Percentiles rank a stretch among this genome's conserved stretches.
Conservation (phyloP, 352 stramenopile genomes). For the Globisporangium apiculatum region DNA sequence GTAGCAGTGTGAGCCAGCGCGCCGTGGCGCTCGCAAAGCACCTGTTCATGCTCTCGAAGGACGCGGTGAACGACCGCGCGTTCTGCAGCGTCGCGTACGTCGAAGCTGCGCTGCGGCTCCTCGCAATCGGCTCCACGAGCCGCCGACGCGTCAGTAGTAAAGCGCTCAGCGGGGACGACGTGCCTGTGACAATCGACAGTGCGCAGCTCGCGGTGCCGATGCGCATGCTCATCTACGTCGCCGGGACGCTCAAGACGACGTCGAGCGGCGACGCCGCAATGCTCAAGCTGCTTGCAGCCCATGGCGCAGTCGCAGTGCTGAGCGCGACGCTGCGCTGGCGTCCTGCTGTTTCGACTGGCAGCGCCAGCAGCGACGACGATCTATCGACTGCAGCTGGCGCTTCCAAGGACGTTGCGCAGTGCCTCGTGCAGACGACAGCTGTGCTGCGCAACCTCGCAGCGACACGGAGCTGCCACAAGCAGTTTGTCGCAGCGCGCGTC, state of each 20-base stretch:
- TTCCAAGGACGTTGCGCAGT: constrained; percentile 60
- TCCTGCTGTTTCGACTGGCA: background rate
- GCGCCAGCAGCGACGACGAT: background rate
- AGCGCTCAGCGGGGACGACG: background rate
- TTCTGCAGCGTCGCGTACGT: constrained; percentile 68
- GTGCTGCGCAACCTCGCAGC: constrained; percentile 65
- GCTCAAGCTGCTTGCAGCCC: constrained; percentile 50
- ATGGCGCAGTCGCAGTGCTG: constrained; percentile 49
- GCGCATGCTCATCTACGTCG: constrained; percentile 58
- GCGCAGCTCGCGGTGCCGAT: constrained; percentile 14
- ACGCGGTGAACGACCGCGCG: constrained; percentile 43
- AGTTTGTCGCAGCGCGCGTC: constrained; percentile 55
- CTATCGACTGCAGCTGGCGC: background rate
- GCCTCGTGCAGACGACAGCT: constrained; percentile 59
- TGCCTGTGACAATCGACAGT: background rate
- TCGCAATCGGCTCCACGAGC: constrained; percentile 19
- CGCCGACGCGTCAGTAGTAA: background rate
- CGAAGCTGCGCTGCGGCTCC: constrained; percentile 40
- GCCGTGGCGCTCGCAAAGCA: constrained; percentile 40
- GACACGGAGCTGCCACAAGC: constrained; percentile 53
- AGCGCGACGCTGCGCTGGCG: constrained; percentile 48
- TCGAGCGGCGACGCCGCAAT: constrained; percentile 53
- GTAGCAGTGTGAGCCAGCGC: constrained; percentile 4
- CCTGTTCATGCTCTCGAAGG: constrained; percentile 72
- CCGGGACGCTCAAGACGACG: constrained; percentile 69